Conservation (phyloP, 495 filamentous ascomycete species). For the Penicillium roqueforti region DNA sequence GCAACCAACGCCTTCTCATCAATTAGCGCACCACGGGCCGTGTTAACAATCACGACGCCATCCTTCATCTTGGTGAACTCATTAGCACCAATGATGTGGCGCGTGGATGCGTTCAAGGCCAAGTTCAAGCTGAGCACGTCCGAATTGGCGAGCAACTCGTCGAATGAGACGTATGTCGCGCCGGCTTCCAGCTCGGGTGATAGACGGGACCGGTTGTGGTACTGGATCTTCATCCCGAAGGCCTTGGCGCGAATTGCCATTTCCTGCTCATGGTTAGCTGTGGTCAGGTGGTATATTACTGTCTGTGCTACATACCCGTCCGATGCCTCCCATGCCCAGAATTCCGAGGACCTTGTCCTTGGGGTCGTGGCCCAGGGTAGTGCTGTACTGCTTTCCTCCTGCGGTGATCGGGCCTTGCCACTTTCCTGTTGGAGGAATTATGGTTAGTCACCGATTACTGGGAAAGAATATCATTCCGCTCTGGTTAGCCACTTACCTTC, state of each 20-base stretch:
- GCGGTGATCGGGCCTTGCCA: slow-evolving; percentile 42
- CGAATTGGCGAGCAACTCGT: slow-evolving; percentile 60
- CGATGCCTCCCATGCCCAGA: slow-evolving; percentile 85
- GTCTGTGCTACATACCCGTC: slow-evolving; percentile 35
- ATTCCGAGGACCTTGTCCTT: slow-evolving; percentile 70
- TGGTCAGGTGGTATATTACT: neutral
- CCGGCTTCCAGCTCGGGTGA: slow-evolving; percentile 49
- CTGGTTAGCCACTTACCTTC: slow-evolving; percentile 41
- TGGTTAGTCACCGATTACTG: neutral
- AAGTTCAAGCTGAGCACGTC: slow-evolving; percentile 78
- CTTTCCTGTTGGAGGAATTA: slow-evolving; percentile 31
- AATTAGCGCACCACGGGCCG: slow-evolving; percentile 73
- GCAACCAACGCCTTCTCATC: slow-evolving; percentile 73
- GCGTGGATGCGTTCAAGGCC: slow-evolving; percentile 62
- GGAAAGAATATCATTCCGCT: neutral
- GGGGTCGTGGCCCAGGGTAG: slow-evolving; percentile 62
- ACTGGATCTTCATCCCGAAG: slow-evolving; percentile 67
- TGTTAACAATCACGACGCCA: slow-evolving; percentile 78
- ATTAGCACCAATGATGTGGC: slow-evolving; percentile 61
- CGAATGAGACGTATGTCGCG: slow-evolving; percentile 64
- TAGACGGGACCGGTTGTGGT: slow-evolving; percentile 63
- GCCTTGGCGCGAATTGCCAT: slow-evolving; percentile 65
- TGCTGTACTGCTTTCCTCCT: slow-evolving; percentile 6
- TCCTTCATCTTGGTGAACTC: slow-evolving; percentile 70
- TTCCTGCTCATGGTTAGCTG: slow-evolving; percentile 38